These are phyloP conservation scores for Penicillium pancosmium DNA, from an alignment of 495 filamentous ascomycete genomes.

Conservation along the genomic window DNA sequence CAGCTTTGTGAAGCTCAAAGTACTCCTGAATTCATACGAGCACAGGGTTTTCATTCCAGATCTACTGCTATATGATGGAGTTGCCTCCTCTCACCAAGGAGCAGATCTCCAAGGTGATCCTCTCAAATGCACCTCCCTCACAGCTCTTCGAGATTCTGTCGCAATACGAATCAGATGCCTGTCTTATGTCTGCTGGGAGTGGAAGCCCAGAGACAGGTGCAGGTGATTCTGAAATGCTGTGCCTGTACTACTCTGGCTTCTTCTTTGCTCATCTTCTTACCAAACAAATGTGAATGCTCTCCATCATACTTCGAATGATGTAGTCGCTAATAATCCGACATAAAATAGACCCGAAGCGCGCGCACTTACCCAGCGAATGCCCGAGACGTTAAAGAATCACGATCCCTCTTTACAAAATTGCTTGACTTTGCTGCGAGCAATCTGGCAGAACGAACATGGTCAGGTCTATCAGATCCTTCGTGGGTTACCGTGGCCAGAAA, in stretches of 20 bases:
- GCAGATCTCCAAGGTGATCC: conserved; percentile 40
- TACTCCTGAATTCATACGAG: background rate
- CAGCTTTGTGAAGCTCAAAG: background rate
- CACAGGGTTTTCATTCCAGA: background rate
- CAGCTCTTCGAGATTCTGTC: conserved; percentile 49
- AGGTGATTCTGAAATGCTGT: conserved; percentile 35
- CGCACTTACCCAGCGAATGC: conserved; percentile 52
- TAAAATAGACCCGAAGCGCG: conserved; percentile 53
- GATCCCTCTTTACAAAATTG: conserved; percentile 50
- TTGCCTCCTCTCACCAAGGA: conserved; percentile 38
- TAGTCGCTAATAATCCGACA: conserved; percentile 5
- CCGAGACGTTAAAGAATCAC: conserved; percentile 35
- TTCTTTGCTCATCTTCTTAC: conserved; percentile 56
- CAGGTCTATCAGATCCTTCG: conserved; percentile 46
- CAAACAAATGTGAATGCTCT: conserved; percentile 48
- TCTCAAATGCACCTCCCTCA: conserved; percentile 37
- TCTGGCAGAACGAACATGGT: conserved; percentile 52
- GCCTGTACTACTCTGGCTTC: conserved; percentile 53
- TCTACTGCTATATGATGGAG: conserved; percentile 29
- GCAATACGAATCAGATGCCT: conserved; percentile 48
- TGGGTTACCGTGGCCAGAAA: conserved; percentile 46
- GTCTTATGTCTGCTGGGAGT: conserved; percentile 31
- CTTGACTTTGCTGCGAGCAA: conserved; percentile 46
- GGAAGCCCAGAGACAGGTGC: conserved; percentile 9
- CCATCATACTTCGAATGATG: background rate